Evolutionary conservation across 2,329 filamentous ascomycete genomes (phyloP).

Genomic region (Diaporthe citriasiana): DNA sequence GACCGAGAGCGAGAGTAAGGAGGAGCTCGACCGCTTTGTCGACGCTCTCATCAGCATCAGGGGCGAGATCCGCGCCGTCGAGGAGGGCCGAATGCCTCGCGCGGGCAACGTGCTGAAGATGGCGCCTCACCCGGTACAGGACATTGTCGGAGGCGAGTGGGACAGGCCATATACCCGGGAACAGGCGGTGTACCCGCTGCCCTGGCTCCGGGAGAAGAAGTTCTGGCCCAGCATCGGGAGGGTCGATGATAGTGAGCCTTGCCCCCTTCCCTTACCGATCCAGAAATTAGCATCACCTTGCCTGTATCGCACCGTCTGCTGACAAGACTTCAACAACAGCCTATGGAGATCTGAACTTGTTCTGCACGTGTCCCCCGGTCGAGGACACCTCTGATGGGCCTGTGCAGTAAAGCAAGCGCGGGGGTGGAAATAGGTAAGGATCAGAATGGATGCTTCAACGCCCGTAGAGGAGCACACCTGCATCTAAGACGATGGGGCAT

Average conservation of each 20-base stretch:
- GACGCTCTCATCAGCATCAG: slow-evolving; percentile 91
- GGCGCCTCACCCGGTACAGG: slow-evolving; percentile 86
- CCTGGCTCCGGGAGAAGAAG: slow-evolving; percentile 92
- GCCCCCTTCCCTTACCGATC: background rate
- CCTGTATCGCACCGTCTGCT: slow-evolving; percentile 37
- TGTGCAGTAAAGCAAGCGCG: slow-evolving; percentile 7
- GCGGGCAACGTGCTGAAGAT: slow-evolving; percentile 90
- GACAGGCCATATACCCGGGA: slow-evolving; percentile 84
- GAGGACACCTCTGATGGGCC: slow-evolving; percentile 67
- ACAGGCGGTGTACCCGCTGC: slow-evolving; percentile 87
- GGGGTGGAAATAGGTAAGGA: background rate
- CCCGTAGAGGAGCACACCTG: background rate
- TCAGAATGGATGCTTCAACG: slow-evolving; percentile 25
- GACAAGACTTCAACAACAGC: slow-evolving; percentile 62
- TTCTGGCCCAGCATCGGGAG: slow-evolving; percentile 94
- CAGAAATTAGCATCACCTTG: background rate
- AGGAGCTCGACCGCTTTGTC: slow-evolving; percentile 93
- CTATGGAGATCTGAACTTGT: slow-evolving; percentile 92
- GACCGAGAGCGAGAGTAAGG: slow-evolving; percentile 92
- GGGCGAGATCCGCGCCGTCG: slow-evolving; percentile 85
- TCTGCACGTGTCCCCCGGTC: slow-evolving; percentile 93
- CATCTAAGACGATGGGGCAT: background rate
- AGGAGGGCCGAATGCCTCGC: slow-evolving; percentile 81
- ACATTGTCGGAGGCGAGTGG: slow-evolving; percentile 84
- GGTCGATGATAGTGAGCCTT: slow-evolving; percentile 84